Evolutionary conservation across 108 stramenopile species (phyloP).

Genomic region (Poteriospumella lacustris): DNA sequence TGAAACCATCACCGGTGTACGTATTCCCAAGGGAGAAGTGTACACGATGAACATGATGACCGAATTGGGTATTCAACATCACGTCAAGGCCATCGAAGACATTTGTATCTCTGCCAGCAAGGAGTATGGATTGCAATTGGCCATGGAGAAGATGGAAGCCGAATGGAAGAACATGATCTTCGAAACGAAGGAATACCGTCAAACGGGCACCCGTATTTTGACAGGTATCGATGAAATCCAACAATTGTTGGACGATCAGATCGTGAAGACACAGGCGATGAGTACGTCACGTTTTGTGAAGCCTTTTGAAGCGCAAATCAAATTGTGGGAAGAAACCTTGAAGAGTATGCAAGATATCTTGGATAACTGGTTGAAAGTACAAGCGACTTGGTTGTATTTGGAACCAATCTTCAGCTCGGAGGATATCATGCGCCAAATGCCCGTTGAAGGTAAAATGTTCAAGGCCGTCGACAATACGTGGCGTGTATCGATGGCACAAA

Average conservation of each 20-base stretch:
- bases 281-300: conserved; percentile 58
- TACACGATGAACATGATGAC: conserved; percentile 44
- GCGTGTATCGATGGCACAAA: conserved; percentile 53
- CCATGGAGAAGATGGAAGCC: conserved; percentile 60
- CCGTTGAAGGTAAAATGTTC: conserved; percentile 54
- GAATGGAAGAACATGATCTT: conserved; percentile 54
- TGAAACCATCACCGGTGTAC: conserved; percentile 37
- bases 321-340: conserved; percentile 57
- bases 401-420: conserved; percentile 66
- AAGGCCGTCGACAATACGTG: conserved; percentile 54
- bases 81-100: conserved; percentile 50
- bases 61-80: conserved; percentile 53
- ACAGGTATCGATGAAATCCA: conserved; percentile 58
- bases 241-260: conserved; percentile 64
- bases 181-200: conserved; percentile 54
- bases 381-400: conserved; percentile 56
- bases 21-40: conserved; percentile 32
- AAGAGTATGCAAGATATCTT: conserved; percentile 54
- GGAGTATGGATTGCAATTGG: conserved; percentile 59
- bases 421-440: conserved; percentile 70
- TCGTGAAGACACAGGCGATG: conserved; percentile 68
- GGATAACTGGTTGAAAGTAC: conserved; percentile 67
- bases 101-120: conserved; percentile 61
- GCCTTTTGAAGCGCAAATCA: conserved; percentile 56
- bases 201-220: conserved; percentile 60